phyloP scores from a whole-genome alignment of 495 filamentous ascomycete genomes.

The Clohesyomyces aquaticus region DNA sequence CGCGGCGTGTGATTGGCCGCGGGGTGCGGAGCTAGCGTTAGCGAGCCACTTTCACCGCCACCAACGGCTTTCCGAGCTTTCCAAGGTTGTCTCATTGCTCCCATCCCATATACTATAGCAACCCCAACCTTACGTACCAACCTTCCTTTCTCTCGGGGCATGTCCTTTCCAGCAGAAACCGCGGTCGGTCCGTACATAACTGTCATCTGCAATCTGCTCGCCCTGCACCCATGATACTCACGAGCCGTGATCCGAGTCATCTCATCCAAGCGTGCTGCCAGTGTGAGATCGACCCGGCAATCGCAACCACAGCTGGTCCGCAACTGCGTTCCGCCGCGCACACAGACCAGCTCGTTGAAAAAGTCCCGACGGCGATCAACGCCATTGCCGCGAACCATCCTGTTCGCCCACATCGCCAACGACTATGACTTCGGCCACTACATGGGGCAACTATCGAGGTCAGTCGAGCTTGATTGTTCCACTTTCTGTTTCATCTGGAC shows the following conservation, averaged over 20 bases:
- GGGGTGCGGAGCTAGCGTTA: no score
- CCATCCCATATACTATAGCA: no score
- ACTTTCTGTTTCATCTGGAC: slow-evolving; percentile 26
- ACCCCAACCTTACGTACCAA: no score
- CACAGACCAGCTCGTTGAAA: slow-evolving; percentile 5
- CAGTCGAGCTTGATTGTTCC: slow-evolving; percentile 21
- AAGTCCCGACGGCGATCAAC: slow-evolving; percentile 30
- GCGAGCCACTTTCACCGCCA: slow-evolving; percentile 26
- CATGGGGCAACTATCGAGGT: slow-evolving; percentile 35
- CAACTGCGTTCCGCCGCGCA: no score
- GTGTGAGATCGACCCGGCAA: slow-evolving; percentile 8
- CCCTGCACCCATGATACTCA: background rate
- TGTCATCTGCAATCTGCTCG: slow-evolving; percentile 1
- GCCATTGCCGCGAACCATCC: slow-evolving; percentile 14
- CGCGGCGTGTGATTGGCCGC: no score
- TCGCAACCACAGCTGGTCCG: slow-evolving; percentile 29
- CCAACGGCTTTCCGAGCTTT: background rate
- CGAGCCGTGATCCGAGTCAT: background rate
- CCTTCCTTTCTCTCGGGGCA: no score
- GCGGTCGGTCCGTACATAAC: no score
- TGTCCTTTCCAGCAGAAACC: no score
- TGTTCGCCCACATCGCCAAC: background rate
- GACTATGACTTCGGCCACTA: slow-evolving; percentile 15
- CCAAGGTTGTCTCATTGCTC: background rate
- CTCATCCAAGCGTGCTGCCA: slow-evolving; percentile 1